Conservation (phyloP, 2,329 filamentous ascomycete species). For the Teratosphaeria nubilosa region DNA sequence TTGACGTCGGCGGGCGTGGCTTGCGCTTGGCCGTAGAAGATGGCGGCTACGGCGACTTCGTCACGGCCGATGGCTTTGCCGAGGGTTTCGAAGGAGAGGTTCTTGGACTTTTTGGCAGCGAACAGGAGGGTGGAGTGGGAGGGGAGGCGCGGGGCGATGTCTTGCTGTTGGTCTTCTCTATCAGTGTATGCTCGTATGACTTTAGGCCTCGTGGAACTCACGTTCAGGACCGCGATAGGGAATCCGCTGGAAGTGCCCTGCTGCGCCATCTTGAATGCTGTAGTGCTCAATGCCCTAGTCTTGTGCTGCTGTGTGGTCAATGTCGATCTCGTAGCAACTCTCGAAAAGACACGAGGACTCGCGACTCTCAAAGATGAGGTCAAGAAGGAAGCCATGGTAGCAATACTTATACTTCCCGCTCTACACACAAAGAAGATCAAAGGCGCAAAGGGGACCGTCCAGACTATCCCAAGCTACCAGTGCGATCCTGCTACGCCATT, state of each 20-base stretch:
- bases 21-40: slow-evolving; percentile 82
- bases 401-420: not conserved
- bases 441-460: not conserved
- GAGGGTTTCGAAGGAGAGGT: slow-evolving; percentile 71
- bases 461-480: not conserved
- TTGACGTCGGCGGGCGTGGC: slow-evolving; percentile 60
- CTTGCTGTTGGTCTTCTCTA: slow-evolving; percentile 38
- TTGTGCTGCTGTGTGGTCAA: not conserved
- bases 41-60: slow-evolving; percentile 74
- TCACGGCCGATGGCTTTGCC: slow-evolving; percentile 62
- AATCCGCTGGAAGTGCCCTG: slow-evolving; percentile 15
- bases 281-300: not conserved
- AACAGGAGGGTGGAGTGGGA: slow-evolving; percentile 64
- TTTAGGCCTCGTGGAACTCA: slow-evolving; percentile 3
- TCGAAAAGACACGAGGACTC: not conserved
- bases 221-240: slow-evolving; percentile 25
- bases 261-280: slow-evolving; percentile 8
- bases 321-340: not conserved
- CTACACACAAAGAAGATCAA: not conserved
- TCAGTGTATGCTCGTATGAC: not conserved
- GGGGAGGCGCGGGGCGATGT: slow-evolving; percentile 60
- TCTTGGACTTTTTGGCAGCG: slow-evolving; percentile 64
- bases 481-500: not conserved
- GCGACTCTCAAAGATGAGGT: not conserved
- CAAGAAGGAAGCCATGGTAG: not conserved